These are phyloP conservation scores for Urtica urens DNA, from an alignment of 306 rosid species.

Conservation along the genomic window DNA sequence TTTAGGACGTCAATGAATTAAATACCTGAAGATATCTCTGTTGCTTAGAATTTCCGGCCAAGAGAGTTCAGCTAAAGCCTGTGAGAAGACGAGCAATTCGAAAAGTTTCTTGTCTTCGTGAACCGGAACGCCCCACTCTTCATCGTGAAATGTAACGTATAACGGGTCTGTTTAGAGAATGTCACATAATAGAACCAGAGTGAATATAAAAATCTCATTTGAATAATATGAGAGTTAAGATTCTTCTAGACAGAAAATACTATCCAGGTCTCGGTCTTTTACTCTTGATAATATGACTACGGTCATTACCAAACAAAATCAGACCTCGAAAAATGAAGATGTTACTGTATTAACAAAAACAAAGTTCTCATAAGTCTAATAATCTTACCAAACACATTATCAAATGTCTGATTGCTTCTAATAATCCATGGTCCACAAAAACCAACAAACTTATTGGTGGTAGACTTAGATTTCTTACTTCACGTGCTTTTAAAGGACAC, in stretches of 20 bases:
- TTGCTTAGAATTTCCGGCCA: conserved; percentile 67
- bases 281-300: neutral
- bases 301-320: neutral
- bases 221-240: too few species aligned
- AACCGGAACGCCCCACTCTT: conserved; percentile 89
- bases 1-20: conserved; percentile 2
- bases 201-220: too few species aligned
- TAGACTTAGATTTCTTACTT: neutral
- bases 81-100: conserved; percentile 72
- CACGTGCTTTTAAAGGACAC: neutral
- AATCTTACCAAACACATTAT: neutral
- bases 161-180: conserved; percentile 44
- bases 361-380: neutral
- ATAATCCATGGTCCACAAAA: neutral
- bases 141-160: conserved; percentile 64
- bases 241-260: neutral
- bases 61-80: conserved; percentile 76
- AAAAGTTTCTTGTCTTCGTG: conserved; percentile 65
- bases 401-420: neutral
- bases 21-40: conserved; percentile 65
- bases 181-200: too few species aligned
- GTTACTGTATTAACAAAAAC: neutral
- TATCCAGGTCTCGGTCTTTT: too few species aligned
- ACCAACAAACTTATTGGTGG: neutral
- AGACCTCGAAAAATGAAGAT: neutral